A percentile compares a stretch with the other conserved stretches of the same genome.
Evolutionary conservation across 1,139 yeast species (phyloP).

Genomic region (Magnusiomyces clavatus): DNA sequence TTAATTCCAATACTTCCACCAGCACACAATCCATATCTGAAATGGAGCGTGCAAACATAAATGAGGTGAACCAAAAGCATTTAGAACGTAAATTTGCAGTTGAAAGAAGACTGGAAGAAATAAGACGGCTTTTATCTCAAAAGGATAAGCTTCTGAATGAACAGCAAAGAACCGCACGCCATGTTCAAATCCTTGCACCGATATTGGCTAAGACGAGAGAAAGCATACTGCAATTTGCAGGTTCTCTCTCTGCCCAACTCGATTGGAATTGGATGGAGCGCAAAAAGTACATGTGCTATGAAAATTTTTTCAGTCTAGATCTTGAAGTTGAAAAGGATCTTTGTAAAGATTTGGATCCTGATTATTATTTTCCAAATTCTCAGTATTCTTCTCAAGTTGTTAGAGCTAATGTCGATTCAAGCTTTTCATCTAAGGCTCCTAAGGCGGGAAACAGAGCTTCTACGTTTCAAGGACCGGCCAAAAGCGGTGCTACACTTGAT

Average conservation of each 20-base stretch:
- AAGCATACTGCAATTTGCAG: slow-evolving; percentile 37
- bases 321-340: slow-evolving; percentile 23
- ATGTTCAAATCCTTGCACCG: slow-evolving; percentile 41
- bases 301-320: slow-evolving; percentile 34
- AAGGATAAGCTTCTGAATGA: slow-evolving; percentile 34
- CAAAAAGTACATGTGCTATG: slow-evolving; percentile 38
- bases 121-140: slow-evolving; percentile 30
- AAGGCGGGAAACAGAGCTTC: too few relatives aligned
- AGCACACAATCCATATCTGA: background rate
- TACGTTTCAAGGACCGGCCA: too few relatives aligned
- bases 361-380: background rate
- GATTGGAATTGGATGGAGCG: slow-evolving; percentile 51
- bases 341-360: slow-evolving; percentile 9
- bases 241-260: slow-evolving; percentile 41
- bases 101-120: slow-evolving; percentile 26
- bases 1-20: background rate
- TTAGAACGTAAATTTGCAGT: slow-evolving; percentile 16
- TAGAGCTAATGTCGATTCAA: too few relatives aligned
- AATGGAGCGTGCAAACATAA: background rate
- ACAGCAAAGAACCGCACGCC: slow-evolving; percentile 31
- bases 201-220: slow-evolving; percentile 45
- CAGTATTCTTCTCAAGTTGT: too few relatives aligned
- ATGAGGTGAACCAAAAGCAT: slow-evolving; percentile 4
- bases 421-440: too few relatives aligned
- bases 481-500: too few relatives aligned